Base-by-base conservation (phyloP, 2,329 filamentous ascomycete species). In the Aspergillus hortae region DNA sequence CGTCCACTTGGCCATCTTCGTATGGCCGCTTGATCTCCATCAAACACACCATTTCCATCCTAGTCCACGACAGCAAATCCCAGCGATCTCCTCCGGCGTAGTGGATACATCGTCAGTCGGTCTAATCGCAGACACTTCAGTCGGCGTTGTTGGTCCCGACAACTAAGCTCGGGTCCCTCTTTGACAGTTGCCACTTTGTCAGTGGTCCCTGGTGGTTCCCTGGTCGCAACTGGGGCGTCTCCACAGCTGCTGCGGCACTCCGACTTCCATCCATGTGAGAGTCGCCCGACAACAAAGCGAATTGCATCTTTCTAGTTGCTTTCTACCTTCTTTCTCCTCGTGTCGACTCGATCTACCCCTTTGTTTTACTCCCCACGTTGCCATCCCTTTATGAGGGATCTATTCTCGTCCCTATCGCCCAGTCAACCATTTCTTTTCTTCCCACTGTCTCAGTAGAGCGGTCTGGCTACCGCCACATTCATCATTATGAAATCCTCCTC, bases 401-500 rank as follows among this genome's bases (percentile, higher is more conserved):
- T 30, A 12, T 42, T 43, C 19, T 48, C 23, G 23, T 6, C 23
- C 10, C 35, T 36, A 48, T 23, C 42, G 11, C 27, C 27, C 27
- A 30, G 25, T 17, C 21, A 19, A 35, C 44, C 43, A 48, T 47
- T 49, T 45, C 53, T 56, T 54, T 58, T 23, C 23, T 30, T 46
- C 30, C 30, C 12, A 44, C 40, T 51, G 46, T 56, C 48, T 54
- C 48, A 55, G 27, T 50, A 25, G 41, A 38, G 17, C 25, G 30
- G 25, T 35, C 44, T 48, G 32, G 33, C 46, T 45, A 51, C 44
- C 35, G 35, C 14, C 35, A 38, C 33, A 35, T 12, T n/a, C 32
- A 17, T 30, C 33, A 60, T 43, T 10, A 69, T 69, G 67, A 67
- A 55, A 56, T 49, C 60, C 19, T 50, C 51, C 12, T 41, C 57